phyloP scores from a whole-genome alignment of 441 rosid species.

The Populus tomentosa region DNA sequence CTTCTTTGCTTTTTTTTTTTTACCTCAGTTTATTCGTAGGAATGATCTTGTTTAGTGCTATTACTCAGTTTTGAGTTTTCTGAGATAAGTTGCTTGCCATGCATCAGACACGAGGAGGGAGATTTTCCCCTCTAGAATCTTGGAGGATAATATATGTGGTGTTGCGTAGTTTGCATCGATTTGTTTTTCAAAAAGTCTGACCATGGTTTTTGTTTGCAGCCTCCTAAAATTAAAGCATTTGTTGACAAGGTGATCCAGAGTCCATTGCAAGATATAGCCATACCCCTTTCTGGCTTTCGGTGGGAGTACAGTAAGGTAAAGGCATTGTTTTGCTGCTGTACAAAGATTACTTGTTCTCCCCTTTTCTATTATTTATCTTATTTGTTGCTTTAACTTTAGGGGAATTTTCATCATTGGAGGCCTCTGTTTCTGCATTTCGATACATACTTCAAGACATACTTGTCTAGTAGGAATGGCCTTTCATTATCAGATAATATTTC shows the following conservation, averaged over 20 bases:
- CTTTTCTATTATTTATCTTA: constrained; percentile 20
- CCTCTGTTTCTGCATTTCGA: constrained; percentile 94
- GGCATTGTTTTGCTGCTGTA: not conserved
- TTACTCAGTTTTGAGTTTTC: not conserved
- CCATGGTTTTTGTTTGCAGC: constrained; percentile 45
- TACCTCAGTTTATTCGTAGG: not conserved
- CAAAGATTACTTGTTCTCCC: not conserved
- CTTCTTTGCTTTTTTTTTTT: not conserved
- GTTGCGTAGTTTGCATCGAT: not conserved
- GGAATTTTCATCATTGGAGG: constrained; percentile 99
- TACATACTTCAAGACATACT: constrained; percentile 77
- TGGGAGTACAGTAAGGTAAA: constrained; percentile 95
- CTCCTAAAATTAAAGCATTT: constrained; percentile 81
- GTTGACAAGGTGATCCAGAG: constrained; percentile 96
- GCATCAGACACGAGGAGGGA: not conserved
- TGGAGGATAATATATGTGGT: not conserved
- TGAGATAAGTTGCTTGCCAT: not conserved
- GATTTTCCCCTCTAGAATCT: not conserved
- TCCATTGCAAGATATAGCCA: constrained; percentile 93
- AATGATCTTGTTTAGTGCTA: not conserved
- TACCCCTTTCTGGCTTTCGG: constrained; percentile 94
- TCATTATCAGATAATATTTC: constrained; percentile 65
- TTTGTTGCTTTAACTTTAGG: constrained; percentile 48
- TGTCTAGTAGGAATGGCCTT: constrained; percentile 81
- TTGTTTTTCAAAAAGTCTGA: constrained; percentile 8